Evolutionary conservation across 345 rosid species (phyloP).

Genomic region (Eucalyptus paniculata): DNA sequence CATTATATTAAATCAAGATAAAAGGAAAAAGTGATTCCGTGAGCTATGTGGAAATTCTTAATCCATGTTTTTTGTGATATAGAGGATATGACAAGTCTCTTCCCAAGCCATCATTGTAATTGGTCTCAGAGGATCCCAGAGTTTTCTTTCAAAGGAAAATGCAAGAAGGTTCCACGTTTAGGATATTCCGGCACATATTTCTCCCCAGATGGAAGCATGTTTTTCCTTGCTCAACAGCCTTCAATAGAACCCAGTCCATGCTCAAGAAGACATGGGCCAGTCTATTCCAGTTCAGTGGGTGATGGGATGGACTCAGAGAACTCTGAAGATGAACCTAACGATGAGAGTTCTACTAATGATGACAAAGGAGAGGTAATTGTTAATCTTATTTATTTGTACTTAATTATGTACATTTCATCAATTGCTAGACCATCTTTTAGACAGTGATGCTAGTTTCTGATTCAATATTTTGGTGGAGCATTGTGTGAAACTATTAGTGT

Average conservation of each 20-base stretch:
- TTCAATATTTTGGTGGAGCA: background rate
- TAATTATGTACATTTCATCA: background rate
- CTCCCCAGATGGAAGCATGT: conserved; percentile 10
- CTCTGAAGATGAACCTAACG: background rate
- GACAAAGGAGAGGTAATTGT: background rate
- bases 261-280: conserved; percentile 18
- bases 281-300: conserved; percentile 28
- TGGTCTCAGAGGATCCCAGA: conserved; percentile 33
- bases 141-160: conserved; percentile 19
- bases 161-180: conserved; percentile 17
- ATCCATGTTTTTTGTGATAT: background rate
- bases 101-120: conserved; percentile 40
- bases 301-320: conserved; percentile 34
- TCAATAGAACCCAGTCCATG: background rate
- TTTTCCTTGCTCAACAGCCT: conserved; percentile 8
- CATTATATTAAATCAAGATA: background rate
- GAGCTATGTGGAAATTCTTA: background rate
- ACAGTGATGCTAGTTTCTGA: background rate
- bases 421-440: background rate
- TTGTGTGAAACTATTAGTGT: background rate
- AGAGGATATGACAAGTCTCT: conserved; percentile 51
- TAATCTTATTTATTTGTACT: background rate
- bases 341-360: background rate
- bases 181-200: conserved; percentile 14
- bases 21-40: background rate